Base-by-base conservation (phyloP, 2,329 filamentous ascomycete species). In the Rosellinia necatrix region DNA sequence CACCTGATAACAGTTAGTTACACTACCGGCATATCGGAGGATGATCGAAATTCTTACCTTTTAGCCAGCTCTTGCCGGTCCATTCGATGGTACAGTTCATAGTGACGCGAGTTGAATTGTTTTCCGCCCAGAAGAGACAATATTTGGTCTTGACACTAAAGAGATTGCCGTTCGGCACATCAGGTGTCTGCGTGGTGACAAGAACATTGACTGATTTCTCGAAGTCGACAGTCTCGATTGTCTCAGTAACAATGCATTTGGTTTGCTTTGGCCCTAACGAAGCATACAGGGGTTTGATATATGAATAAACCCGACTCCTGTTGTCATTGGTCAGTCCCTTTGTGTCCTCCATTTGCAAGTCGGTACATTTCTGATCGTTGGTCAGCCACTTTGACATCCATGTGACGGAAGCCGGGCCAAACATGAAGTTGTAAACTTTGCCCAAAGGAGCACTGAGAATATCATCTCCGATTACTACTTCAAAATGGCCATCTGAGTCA, bases 1-100 rank as follows among this genome's bases (percentile, higher is more conserved):
- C 90, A 60, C 90, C 92, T 96, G 24, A 63, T 30, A 38, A 49
- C 46, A 29, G 56, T 79, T 61, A 78, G 72, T 46, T 56, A 44
- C 15, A 24, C 22, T 7, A 12, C 9, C 10, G n/a, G 1, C 29
- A 22, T 35, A 17, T 21, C 12, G n/a, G 40, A 17, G 34, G 9
- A 0, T 44, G 24, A 4, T 41, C 29, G 52, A 61, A 27, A 61
- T 48, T 32, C 79, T 70, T 78, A 96, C 92, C 91, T 78, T 94
- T 97, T 41, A 99, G 77, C 94, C 94, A 99, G 77, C 92, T 97
- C 80, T 97, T 99, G 66, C 92, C 92, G 3, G 88, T 88, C 96
- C 96, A 99, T 69, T 99, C 96, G 38, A 97, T 90, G 2, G 86
- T 88, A 71, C 91, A 97, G 64, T 88, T 97, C 76, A 93, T 88